These are phyloP conservation scores for Aspergillus tamarii DNA, from an alignment of 2,329 filamentous ascomycete genomes.

Conservation along the genomic window DNA sequence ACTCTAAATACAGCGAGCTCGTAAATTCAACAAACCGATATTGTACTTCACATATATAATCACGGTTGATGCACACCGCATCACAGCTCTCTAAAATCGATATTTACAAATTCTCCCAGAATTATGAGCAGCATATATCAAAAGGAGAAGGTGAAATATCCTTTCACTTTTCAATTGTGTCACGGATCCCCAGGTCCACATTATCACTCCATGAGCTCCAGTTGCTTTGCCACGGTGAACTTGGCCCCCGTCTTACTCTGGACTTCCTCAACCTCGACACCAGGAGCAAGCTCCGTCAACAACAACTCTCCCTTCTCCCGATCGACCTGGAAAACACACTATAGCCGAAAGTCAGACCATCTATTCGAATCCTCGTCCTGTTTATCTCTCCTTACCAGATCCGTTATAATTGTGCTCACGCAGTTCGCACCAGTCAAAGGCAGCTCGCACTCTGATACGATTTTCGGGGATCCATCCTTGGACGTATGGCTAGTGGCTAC, in stretches of 20 bases:
- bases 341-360: conserved; percentile 42
- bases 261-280: conserved; percentile 69
- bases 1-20: conserved; percentile 23
- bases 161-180: neutral
- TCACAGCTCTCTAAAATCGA: neutral
- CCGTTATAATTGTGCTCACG: conserved; percentile 74
- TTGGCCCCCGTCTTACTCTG: conserved; percentile 70
- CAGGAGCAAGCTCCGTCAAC: conserved; percentile 71
- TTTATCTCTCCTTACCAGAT: conserved; percentile 61
- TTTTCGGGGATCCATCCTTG: conserved; percentile 69
- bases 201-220: conserved; percentile 54
- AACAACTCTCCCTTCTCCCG: conserved; percentile 51
- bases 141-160: neutral
- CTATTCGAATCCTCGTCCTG: too few species aligned
- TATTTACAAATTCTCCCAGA: neutral
- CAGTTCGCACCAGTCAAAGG: conserved; percentile 68
- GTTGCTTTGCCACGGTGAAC: conserved; percentile 63
- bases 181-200: neutral
- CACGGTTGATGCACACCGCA: neutral
- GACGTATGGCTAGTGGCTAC: conserved; percentile 72
- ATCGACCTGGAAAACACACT: conserved; percentile 77
- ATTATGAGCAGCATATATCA: neutral
- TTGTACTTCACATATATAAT: neutral
- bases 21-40: neutral
- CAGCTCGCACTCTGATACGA: conserved; percentile 65